Evolutionary conservation across 1,139 yeast genomes (phyloP), one percentile per base, ranked within the genome.

Genomic region (Candida smagusa): DNA sequence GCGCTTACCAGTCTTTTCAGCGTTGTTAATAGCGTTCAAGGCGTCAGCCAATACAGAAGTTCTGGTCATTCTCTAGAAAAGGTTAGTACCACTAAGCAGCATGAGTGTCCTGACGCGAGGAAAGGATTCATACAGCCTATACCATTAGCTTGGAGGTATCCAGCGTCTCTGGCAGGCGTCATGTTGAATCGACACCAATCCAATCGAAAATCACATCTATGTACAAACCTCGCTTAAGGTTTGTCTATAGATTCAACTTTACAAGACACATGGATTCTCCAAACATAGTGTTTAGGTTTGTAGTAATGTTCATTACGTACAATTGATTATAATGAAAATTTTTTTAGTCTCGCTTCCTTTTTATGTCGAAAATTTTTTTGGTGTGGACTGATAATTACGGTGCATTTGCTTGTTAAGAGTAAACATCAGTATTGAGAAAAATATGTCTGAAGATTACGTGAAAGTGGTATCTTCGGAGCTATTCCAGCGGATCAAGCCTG

Each of bases 1-100:
- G 77, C 98, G 87, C 79, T 92, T 92, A 74, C 98, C 98, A 68
- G 97, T 83, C 77, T 90, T 92, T 79, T 92, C 98, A 71, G 98
- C 98, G 72, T 92, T 92, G 90, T 90, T 88, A 71, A 92, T 92
- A 61, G 96, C 82, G 72, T 92, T 90, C 68, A 92, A 85, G 68
- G 98, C 97, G 77, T 92, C 98, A 63, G 97, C 97, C 74, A 92
- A 85, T 68, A 87, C 98, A 58, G 98, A 92, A 60, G 97, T 79
- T 81, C 97, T 90, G 69, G 97, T 89, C 97, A 92, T 89, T 71
- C 67, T 74, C 33, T 41, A 51, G 48, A 37, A 29, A 38, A 28
- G 21, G 12, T 8, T 16, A 22, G 46, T 42, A 44, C 45, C 46
- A 34, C 29, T 42, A 44, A 50, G 67, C 64, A 61, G 50, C 67